Conservation (phyloP, 257 asterid genomes). For the Penstemon eatonii region DNA sequence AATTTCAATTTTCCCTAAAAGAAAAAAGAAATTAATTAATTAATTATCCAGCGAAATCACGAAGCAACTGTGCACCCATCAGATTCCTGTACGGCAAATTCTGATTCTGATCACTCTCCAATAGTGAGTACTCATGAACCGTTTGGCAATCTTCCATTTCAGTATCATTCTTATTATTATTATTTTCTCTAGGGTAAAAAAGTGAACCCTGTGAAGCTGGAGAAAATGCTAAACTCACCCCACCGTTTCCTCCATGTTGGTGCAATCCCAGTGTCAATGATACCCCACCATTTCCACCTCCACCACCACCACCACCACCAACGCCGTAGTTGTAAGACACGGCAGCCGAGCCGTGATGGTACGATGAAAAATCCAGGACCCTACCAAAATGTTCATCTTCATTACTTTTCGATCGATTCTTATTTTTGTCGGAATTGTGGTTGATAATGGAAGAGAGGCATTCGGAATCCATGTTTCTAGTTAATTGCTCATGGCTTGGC, state of each 20-base stretch:
- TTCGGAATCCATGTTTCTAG: slow-evolving; percentile 61
- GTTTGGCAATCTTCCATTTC: slow-evolving; percentile 72
- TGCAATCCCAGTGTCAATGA: slow-evolving; percentile 84
- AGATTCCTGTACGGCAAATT: slow-evolving; percentile 74
- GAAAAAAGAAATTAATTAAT: too few relatives aligned
- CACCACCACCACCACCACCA: slow-evolving; percentile 6
- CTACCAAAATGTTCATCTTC: slow-evolving; percentile 37
- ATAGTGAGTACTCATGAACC: slow-evolving; percentile 54
- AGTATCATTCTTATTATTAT: slow-evolving; percentile 2
- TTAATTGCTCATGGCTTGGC: slow-evolving; percentile 62
- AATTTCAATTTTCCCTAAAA: neutral
- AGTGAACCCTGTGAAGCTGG: slow-evolving; percentile 51
- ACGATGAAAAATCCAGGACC: slow-evolving; percentile 60
- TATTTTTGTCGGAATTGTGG: slow-evolving; percentile 40
- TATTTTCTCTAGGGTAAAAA: slow-evolving; percentile 48
- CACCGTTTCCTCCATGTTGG: slow-evolving; percentile 48
- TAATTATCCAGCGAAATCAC: slow-evolving; percentile 72
- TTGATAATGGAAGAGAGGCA: slow-evolving; percentile 71
- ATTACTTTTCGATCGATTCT: slow-evolving; percentile 7
- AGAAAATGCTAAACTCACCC: slow-evolving; percentile 56
- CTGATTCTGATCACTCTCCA: slow-evolving; percentile 70
- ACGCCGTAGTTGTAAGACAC: slow-evolving; percentile 2
- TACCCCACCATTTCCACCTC: slow-evolving; percentile 48
- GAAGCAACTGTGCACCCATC: slow-evolving; percentile 95
- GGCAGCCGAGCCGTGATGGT: slow-evolving; percentile 35